A percentile compares a stretch with the other conserved stretches of the same genome.
Evolutionary conservation across 2,329 filamentous ascomycete species (phyloP).

Genomic region (Chaetomiaceae sp.): DNA sequence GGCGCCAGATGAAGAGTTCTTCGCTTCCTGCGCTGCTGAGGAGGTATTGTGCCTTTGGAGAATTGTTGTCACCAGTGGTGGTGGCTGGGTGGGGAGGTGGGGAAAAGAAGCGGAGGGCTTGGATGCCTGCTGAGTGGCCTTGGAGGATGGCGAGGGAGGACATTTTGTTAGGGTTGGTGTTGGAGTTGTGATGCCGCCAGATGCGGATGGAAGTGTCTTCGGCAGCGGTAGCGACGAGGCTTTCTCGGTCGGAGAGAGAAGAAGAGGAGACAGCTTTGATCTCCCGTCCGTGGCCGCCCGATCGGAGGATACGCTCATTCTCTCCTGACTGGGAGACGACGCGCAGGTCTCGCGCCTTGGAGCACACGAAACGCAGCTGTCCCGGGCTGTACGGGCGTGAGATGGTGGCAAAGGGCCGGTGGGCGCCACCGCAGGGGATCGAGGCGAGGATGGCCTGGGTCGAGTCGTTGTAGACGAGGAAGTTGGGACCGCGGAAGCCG

Average conservation of each 20-base stretch:
- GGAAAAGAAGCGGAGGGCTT: constrained; percentile 68
- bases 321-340: constrained; percentile 24
- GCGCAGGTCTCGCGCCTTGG: constrained; percentile 44
- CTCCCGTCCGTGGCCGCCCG: constrained; percentile 80
- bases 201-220: constrained; percentile 74
- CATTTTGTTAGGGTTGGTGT: constrained; percentile 19
- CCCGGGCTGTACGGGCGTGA: constrained; percentile 21
- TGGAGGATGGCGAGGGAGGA: constrained; percentile 62
- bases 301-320: constrained; percentile 49
- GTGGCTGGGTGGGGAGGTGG: background rate
- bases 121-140: constrained; percentile 77
- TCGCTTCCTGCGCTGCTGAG: constrained; percentile 85
- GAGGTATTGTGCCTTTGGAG: constrained; percentile 47
- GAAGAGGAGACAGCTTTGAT: constrained; percentile 53
- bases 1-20: constrained; percentile 82
- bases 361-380: constrained; percentile 58
- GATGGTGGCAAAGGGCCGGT: constrained; percentile 65
- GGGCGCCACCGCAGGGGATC: constrained; percentile 79
- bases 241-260: constrained; percentile 16
- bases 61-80: too few relatives aligned
- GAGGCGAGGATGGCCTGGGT: constrained; percentile 62
- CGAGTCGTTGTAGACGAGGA: constrained; percentile 77
- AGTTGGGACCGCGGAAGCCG: constrained; percentile 75
- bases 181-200: constrained; percentile 44
- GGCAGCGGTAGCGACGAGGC: constrained; percentile 58